A percentile compares a stretch with the other conserved stretches of the same genome.
Conservation (phyloP, 164 flowering plant species). For the Cinnamomum micranthum region DNA sequence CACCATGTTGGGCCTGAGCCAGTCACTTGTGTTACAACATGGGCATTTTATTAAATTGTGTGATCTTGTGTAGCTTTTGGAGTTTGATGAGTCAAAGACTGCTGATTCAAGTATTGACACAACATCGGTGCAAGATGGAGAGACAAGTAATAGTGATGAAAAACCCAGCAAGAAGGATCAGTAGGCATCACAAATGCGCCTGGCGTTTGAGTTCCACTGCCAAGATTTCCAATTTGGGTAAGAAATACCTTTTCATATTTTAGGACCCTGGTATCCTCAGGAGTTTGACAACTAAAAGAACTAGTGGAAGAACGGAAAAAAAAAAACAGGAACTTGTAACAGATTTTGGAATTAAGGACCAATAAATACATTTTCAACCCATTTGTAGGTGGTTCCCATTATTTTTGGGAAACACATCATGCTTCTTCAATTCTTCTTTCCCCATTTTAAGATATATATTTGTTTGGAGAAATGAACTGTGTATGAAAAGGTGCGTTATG, state of each 20-base stretch:
- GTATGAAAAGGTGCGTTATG: too few species aligned
- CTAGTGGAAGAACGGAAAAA: background rate
- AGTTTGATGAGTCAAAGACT: constrained; percentile 67
- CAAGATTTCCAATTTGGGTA: background rate
- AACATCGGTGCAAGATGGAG: constrained; percentile 29
- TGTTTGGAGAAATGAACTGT: too few species aligned
- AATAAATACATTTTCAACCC: background rate
- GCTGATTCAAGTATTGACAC: background rate
- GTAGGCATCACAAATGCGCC: constrained; percentile 8
- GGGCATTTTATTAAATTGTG: background rate
- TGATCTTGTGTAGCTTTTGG: constrained; percentile 50
- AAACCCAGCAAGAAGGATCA: constrained; percentile 52
- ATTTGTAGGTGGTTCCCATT: background rate
- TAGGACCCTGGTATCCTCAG: background rate
- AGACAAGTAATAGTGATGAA: constrained; percentile 15
- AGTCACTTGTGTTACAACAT: background rate
- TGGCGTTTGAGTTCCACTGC: too few species aligned
- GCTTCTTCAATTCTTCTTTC: background rate
- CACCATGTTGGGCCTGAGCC: background rate
- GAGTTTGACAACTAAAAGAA: constrained; percentile 3
- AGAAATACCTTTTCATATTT: background rate
- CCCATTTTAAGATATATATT: too few species aligned
- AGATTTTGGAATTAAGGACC: constrained; percentile 4
- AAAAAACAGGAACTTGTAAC: constrained; percentile 9
- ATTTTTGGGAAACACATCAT: background rate